A percentile compares a stretch with the other conserved stretches of the same genome.
These are phyloP conservation scores for Phanerochaete sordida DNA, from an alignment of 768 basidiomycete genomes.

Conservation along the genomic window DNA sequence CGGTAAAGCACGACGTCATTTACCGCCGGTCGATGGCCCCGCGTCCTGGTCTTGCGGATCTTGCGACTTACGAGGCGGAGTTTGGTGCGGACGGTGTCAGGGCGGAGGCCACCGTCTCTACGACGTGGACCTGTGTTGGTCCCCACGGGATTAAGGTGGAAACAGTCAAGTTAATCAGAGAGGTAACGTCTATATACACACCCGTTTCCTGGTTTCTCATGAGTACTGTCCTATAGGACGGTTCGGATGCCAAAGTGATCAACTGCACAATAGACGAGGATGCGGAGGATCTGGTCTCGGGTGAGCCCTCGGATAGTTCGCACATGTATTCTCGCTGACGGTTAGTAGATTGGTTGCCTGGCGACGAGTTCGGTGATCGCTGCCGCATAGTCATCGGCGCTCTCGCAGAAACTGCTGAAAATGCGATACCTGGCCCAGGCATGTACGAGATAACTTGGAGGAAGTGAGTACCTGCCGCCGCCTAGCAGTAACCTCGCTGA, in stretches of 20 bases:
- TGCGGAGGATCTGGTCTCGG: conserved; percentile 41
- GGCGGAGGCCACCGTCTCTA: conserved; percentile 55
- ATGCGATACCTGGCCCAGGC: conserved; percentile 47
- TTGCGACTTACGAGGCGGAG: conserved; percentile 49
- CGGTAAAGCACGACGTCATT: conserved; percentile 45
- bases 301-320: conserved; percentile 29
- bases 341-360: conserved; percentile 52
- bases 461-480: conserved; percentile 39
- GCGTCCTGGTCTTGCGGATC: conserved; percentile 47
- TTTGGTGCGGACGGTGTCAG: conserved; percentile 49
- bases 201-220: neutral
- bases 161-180: conserved; percentile 39
- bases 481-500: too few species aligned
- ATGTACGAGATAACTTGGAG: conserved; percentile 62
- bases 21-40: conserved; percentile 46
- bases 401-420: conserved; percentile 34
- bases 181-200: conserved; percentile 35
- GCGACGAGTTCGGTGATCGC: conserved; percentile 59
- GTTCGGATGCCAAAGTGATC: conserved; percentile 41
- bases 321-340: neutral
- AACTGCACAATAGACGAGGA: conserved; percentile 50
- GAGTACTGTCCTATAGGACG: conserved; percentile 32
- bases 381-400: conserved; percentile 48
- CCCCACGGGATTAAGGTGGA: conserved; percentile 45
- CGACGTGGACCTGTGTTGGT: conserved; percentile 45